Percentiles rank a stretch among this genome's conserved stretches.
Conservation (phyloP, 345 rosid genomes). For the Turnera subulata region DNA sequence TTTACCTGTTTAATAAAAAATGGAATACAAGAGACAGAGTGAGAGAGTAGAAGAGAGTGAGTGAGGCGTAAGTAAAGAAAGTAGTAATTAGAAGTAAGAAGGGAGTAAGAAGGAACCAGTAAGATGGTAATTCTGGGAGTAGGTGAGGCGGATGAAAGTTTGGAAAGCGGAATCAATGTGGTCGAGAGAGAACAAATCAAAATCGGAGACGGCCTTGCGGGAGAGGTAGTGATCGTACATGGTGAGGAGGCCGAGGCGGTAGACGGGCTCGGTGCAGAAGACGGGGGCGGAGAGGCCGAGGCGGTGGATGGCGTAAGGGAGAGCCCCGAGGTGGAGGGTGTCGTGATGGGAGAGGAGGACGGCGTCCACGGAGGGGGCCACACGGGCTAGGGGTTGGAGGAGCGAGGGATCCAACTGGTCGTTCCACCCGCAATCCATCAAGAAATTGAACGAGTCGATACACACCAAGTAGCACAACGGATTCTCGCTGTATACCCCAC, state of each 20-base stretch:
- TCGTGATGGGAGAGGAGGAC: constrained; percentile 84
- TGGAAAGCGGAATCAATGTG: constrained; percentile 92
- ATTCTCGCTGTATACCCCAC: constrained; percentile 93
- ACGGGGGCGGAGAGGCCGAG: constrained; percentile 84
- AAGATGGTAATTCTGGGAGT: constrained; percentile 80
- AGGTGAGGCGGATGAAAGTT: constrained; percentile 76
- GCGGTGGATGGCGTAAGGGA: constrained; percentile 89
- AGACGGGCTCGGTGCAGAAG: constrained; percentile 82
- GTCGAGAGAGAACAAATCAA: constrained; percentile 85
- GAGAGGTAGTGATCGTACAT: constrained; percentile 93
- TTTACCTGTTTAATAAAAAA: constrained; percentile 44
- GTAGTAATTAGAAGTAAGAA: neutral
- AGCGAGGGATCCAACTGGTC: constrained; percentile 85
- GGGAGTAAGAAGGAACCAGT: constrained; percentile 49
- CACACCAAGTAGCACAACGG: constrained; percentile 86
- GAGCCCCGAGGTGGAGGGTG: constrained; percentile 89
- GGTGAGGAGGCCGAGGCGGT: constrained; percentile 78
- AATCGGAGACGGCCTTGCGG: constrained; percentile 91
- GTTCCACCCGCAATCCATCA: constrained; percentile 97
- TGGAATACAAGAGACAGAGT: too few species aligned
- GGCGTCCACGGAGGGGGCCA: constrained; percentile 77
- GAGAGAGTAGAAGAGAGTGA: too few species aligned
- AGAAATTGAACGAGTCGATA: constrained; percentile 82
- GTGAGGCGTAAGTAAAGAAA: too few species aligned
- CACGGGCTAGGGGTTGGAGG: constrained; percentile 88